Conservation (phyloP, 306 rosid species). For the Gastrolobium bilobum region DNA sequence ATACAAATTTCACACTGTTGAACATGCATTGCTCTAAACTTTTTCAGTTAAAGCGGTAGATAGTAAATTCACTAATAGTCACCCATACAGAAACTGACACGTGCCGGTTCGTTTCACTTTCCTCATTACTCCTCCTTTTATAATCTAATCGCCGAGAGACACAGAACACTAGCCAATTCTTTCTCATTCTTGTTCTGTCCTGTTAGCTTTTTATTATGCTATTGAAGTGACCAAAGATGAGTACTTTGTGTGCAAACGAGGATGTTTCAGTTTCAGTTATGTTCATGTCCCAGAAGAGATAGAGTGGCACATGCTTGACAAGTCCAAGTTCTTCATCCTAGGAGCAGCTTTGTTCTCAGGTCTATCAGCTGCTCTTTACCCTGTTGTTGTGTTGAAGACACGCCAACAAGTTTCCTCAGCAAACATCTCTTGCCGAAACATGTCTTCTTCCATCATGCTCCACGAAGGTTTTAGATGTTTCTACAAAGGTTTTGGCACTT, state of each 20-base stretch:
- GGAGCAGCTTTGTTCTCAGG: constrained; percentile 78
- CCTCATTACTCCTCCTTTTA: too few species aligned
- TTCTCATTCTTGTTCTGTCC: too few species aligned
- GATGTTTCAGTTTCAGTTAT: constrained; percentile 64
- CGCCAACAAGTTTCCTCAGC: constrained; percentile 67
- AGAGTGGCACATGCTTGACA: constrained; percentile 72
- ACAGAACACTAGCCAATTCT: too few species aligned
- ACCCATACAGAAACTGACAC: too few species aligned
- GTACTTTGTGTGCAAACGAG: constrained; percentile 64
- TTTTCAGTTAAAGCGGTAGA: too few species aligned
- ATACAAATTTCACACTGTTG: too few species aligned
- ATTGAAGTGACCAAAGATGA: too few species aligned
- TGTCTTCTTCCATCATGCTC: constrained; percentile 61
- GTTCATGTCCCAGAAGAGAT: constrained; percentile 69
- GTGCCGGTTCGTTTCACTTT: too few species aligned
- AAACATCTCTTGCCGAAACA: constrained; percentile 59
- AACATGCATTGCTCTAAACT: too few species aligned
- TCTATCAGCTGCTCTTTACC: constrained; percentile 70
- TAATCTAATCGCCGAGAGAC: too few species aligned
- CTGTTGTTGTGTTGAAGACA: constrained; percentile 72
- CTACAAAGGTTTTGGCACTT: constrained; percentile 80
- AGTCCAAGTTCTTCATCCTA: constrained; percentile 57
- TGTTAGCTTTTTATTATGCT: too few species aligned
- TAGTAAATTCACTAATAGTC: too few species aligned
- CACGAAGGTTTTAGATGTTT: constrained; percentile 74